phyloP scores from a whole-genome alignment of 306 rosid genomes.

The Luffa aegyptiaca region DNA sequence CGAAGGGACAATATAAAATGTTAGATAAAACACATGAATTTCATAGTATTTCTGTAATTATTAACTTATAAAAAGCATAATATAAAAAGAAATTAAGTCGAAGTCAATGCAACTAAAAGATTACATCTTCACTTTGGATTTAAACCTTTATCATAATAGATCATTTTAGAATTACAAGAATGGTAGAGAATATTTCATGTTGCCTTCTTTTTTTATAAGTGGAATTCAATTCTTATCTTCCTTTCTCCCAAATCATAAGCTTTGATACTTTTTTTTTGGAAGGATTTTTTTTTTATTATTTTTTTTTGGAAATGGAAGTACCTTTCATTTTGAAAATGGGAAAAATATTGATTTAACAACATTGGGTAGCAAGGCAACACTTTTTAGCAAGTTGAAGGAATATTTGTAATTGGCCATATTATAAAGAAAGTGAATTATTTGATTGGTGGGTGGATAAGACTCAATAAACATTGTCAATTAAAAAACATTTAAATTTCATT shows the following conservation, averaged over 20 bases:
- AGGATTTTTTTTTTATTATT: no score
- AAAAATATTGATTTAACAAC: neutral
- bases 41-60: no score
- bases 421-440: neutral
- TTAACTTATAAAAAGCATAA: neutral
- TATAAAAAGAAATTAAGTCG: no score
- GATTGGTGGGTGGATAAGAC: neutral
- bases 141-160: no score
- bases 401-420: neutral
- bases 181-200: neutral
- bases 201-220: neutral
- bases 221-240: neutral
- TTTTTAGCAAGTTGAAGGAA: neutral
- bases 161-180: neutral
- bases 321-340: neutral
- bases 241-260: neutral
- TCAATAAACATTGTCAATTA: neutral
- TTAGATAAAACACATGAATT: neutral
- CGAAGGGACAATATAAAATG: no score
- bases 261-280: neutral
- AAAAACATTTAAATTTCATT: neutral
- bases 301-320: no score
- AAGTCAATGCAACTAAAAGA: no score
- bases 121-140: neutral
- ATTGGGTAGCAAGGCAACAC: neutral